Base-by-base conservation (phyloP, 495 filamentous ascomycete genomes). In the Trichoderma orchidacearum region DNA sequence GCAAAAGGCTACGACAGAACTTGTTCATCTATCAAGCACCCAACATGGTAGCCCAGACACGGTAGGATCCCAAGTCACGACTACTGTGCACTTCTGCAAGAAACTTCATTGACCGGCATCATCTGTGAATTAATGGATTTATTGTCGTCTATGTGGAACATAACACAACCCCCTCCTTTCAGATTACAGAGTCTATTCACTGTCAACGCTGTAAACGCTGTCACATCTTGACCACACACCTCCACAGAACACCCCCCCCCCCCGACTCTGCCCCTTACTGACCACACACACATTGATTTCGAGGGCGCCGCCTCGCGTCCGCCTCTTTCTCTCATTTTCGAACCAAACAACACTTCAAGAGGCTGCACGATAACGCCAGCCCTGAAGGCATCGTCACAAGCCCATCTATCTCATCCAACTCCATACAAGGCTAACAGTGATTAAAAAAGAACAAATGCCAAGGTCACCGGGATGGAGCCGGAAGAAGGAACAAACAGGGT, bases 321-420 rank as follows among this genome's bases (percentile, higher is more conserved):
- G 27, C 41, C 41, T 48, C 41, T 48, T 48, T 28, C 21, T 9
- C 11, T n/a, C 17, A 4, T 45, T 21, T 45, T 45, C 15, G n/a
- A n/a, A n/a, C n/a, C n/a, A n/a, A n/a, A n/a, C n/a, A n/a, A n/a
- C 41, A 25, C 41, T 27, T 11, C 41, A 48, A 48, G 21, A 25
- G 41, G 41, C 27, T 48, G 21, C 21, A 25, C 21, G 21, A 48
- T 23, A 48, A 48, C 41, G 41, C 41, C 27, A 23, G 41, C 41
- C 41, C 21, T 28, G 7, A 27, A 48, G 41, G 41, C 41, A 48
- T 27, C 41, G 41, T 48, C 41, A 48, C 41, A 48, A 48, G 41
- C 23, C 41, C 41, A 48, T 48, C 41, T 48, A 48, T 48, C 41
- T 48, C 41, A 48, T 48, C 41, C 41, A 48, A 48, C 41, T 48